A percentile compares a stretch with the other conserved stretches of the same genome.
phyloP scores from a whole-genome alignment of 176 grass and related monocot genomes.

The Zoysia japonica region DNA sequence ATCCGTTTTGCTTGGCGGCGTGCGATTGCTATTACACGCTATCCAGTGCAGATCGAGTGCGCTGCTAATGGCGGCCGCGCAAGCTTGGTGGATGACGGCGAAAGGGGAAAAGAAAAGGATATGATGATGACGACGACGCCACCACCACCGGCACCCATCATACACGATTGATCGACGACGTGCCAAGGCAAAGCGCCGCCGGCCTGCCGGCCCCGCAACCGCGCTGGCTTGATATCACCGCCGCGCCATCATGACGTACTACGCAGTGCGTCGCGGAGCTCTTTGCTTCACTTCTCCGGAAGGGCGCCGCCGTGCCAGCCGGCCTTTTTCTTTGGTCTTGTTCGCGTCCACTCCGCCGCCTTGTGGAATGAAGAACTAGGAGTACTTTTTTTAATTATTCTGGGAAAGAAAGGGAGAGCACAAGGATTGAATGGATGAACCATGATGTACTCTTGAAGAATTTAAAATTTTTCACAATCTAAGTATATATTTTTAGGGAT shows the following conservation, averaged over 20 bases:
- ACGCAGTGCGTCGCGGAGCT: too few relatives aligned
- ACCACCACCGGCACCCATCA: slow-evolving; percentile 18
- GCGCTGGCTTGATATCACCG: slow-evolving; percentile 6
- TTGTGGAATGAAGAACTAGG: neutral
- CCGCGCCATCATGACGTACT: slow-evolving; percentile 36
- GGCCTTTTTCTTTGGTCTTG: neutral
- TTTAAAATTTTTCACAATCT: too few relatives aligned
- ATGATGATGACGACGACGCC: slow-evolving; percentile 27
- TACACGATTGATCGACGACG: neutral
- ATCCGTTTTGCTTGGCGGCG: neutral
- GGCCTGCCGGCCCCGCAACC: neutral
- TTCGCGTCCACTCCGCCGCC: neutral
- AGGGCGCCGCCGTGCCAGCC: neutral
- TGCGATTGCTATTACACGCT: neutral
- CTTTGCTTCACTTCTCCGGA: slow-evolving; percentile 35
- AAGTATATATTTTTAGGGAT: too few relatives aligned
- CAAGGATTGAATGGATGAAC: neutral
- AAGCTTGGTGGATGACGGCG: neutral
- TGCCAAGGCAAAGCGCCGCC: neutral
- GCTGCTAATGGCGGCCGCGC: neutral
- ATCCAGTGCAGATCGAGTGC: neutral
- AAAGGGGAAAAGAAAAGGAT: neutral
- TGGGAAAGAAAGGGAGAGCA: neutral
- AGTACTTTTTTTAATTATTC: too few relatives aligned
- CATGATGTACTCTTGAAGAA: too few relatives aligned